Evolutionary conservation across 2,329 filamentous ascomycete species (phyloP).

Genomic region (Fusarium tuaranense): DNA sequence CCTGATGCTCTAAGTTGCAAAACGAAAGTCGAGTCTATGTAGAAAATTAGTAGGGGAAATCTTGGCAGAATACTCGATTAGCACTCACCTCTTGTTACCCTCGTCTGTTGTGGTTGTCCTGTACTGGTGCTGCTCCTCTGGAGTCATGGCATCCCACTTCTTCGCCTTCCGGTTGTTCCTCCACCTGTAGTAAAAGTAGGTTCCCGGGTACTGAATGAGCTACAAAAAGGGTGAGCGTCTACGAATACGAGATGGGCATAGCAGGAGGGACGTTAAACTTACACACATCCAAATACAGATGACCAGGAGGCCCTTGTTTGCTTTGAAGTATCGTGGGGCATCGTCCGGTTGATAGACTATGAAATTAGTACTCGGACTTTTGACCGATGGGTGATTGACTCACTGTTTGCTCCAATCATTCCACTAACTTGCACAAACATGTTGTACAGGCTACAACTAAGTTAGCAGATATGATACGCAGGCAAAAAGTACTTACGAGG

Average conservation of each 20-base stretch:
- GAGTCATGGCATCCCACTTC: slow-evolving; percentile 53
- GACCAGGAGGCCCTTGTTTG: slow-evolving; percentile 52
- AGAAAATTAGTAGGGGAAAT: neutral
- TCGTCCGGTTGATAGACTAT: slow-evolving; percentile 52
- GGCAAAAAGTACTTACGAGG: slow-evolving; percentile 42
- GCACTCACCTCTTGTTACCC: slow-evolving; percentile 20
- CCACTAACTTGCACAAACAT: slow-evolving; percentile 55
- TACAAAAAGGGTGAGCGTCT: slow-evolving; percentile 15
- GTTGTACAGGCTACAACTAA: slow-evolving; percentile 63
- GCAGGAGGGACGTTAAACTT: slow-evolving; percentile 34
- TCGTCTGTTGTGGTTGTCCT: slow-evolving; percentile 56
- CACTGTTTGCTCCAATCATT: slow-evolving; percentile 54
- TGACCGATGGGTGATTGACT: neutral
- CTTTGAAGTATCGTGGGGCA: slow-evolving; percentile 52
- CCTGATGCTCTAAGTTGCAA: slow-evolving; percentile 8
- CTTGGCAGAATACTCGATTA: neutral
- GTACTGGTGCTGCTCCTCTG: slow-evolving; percentile 56
- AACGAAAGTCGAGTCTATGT: slow-evolving; percentile 23
- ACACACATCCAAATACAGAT: slow-evolving; percentile 55
- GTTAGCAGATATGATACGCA: slow-evolving; percentile 11
- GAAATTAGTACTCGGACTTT: neutral
- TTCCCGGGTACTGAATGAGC: slow-evolving; percentile 52
- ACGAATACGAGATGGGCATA: neutral
- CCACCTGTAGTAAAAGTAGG: slow-evolving; percentile 54
- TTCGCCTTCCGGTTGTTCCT: slow-evolving; percentile 52